Conservation (phyloP, 1,139 yeast species). For the Geotrichum carabidarum region DNA sequence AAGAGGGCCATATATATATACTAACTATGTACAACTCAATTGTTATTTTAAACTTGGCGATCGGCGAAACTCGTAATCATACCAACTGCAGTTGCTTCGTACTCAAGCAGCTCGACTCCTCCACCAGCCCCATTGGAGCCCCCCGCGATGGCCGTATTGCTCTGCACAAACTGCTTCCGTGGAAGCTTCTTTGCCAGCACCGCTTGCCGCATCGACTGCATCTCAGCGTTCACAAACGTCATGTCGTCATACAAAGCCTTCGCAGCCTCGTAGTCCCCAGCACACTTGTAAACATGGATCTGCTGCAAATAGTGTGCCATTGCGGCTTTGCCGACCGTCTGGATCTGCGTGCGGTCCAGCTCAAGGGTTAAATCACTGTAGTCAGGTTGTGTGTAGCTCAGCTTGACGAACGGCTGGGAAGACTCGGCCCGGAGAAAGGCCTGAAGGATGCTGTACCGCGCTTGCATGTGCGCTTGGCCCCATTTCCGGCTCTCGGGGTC, state of each 20-base stretch:
- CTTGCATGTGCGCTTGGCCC: slow-evolving; percentile 96
- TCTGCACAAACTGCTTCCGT: slow-evolving; percentile 77
- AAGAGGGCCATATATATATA: not conserved
- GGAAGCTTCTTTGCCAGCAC: slow-evolving; percentile 72
- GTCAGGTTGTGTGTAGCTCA: slow-evolving; percentile 46
- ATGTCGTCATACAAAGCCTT: slow-evolving; percentile 56
- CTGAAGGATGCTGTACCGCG: slow-evolving; percentile 77
- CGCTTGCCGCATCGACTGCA: slow-evolving; percentile 59
- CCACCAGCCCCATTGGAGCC: slow-evolving; percentile 18
- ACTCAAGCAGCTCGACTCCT: slow-evolving; percentile 57
- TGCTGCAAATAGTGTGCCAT: slow-evolving; percentile 65
- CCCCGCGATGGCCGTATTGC: slow-evolving; percentile 50
- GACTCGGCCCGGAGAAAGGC: slow-evolving; percentile 54
- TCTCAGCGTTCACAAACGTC: slow-evolving; percentile 56
- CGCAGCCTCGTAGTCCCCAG: slow-evolving; percentile 67
- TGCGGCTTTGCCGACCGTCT: slow-evolving; percentile 63
- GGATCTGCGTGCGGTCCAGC: slow-evolving; percentile 37
- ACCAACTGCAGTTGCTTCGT: slow-evolving; percentile 68
- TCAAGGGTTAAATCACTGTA: slow-evolving; percentile 56
- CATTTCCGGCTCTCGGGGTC: slow-evolving; percentile 74
- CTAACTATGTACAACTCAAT: not conserved
- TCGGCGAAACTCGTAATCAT: slow-evolving; percentile 73
- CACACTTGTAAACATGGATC: slow-evolving; percentile 70
- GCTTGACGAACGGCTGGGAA: slow-evolving; percentile 44
- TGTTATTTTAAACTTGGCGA: slow-evolving; percentile 43